Conservation (phyloP, 2,329 filamentous ascomycete genomes). For the Dichotomopilus funicola region DNA sequence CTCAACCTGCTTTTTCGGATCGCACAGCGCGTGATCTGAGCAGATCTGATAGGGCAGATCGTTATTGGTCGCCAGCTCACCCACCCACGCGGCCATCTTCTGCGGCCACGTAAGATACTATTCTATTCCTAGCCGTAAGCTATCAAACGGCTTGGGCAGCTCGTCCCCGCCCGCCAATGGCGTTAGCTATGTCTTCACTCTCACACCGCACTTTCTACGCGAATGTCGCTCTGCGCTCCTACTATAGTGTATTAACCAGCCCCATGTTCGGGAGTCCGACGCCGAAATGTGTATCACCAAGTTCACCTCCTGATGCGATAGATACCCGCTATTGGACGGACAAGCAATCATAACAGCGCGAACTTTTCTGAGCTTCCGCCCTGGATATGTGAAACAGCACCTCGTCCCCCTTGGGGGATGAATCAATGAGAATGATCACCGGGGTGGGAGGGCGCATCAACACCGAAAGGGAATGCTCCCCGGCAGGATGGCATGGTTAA, state of each 20-base stretch:
- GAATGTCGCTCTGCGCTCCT: no score
- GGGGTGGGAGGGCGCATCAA: background rate
- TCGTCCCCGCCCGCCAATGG: background rate
- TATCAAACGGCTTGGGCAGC: background rate
- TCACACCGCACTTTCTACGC: no score
- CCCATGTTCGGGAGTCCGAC: no score
- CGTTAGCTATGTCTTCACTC: no score
- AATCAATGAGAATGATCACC: no score
- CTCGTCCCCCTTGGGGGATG: background rate
- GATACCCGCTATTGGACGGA: no score
- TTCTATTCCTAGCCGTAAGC: conserved; percentile 16
- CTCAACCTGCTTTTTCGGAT: background rate
- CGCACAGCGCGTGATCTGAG: conserved; percentile 13
- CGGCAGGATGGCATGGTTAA: background rate
- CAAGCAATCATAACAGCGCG: no score
- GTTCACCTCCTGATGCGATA: no score
- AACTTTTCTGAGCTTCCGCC: background rate
- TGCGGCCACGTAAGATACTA: conserved; percentile 8
- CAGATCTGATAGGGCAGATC: conserved; percentile 9
- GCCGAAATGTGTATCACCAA: no score
- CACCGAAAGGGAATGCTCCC: background rate
- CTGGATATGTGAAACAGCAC: background rate
- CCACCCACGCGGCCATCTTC: conserved; percentile 6
- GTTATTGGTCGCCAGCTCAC: background rate
- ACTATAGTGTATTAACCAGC: no score